Evolutionary conservation across 148 eudicot genomes (phyloP).

Genomic region (Vaccinium myrtillus): DNA sequence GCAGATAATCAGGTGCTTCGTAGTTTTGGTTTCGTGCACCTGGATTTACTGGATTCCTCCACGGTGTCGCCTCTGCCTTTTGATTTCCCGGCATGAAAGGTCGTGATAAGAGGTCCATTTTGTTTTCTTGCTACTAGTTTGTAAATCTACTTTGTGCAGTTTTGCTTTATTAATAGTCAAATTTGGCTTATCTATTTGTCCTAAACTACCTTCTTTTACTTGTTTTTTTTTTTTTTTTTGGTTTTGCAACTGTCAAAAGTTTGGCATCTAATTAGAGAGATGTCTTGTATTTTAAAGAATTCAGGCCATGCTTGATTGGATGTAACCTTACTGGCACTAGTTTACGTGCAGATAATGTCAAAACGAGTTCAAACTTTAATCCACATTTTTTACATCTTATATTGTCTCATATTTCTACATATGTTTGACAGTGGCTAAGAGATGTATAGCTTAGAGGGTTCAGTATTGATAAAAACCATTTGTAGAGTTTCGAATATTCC

Average conservation of each 20-base stretch:
- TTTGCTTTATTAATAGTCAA: not conserved
- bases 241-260: not conserved
- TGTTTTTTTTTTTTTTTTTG: not conserved
- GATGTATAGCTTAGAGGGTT: not conserved
- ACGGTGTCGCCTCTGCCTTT: slow-evolving; percentile 43
- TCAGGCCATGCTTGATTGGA: not conserved
- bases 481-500: not conserved
- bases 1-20: slow-evolving; percentile 85
- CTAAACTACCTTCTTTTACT: not conserved
- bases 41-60: slow-evolving; percentile 47
- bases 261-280: not conserved
- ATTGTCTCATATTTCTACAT: not conserved
- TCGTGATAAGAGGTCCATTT: not conserved
- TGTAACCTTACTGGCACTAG: not conserved
- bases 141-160: slow-evolving; percentile 9
- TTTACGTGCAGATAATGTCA: not conserved
- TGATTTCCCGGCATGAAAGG: slow-evolving; percentile 37
- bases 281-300: not conserved
- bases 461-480: not conserved
- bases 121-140: slow-evolving; percentile 1
- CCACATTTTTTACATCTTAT: not conserved
- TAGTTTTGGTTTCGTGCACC: slow-evolving; percentile 59
- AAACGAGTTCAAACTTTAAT: not conserved
- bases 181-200: not conserved
- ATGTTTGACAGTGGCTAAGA: not conserved